These are phyloP conservation scores for Citrus mangshanensis DNA, from an alignment of 345 rosid species.

Conservation along the genomic window DNA sequence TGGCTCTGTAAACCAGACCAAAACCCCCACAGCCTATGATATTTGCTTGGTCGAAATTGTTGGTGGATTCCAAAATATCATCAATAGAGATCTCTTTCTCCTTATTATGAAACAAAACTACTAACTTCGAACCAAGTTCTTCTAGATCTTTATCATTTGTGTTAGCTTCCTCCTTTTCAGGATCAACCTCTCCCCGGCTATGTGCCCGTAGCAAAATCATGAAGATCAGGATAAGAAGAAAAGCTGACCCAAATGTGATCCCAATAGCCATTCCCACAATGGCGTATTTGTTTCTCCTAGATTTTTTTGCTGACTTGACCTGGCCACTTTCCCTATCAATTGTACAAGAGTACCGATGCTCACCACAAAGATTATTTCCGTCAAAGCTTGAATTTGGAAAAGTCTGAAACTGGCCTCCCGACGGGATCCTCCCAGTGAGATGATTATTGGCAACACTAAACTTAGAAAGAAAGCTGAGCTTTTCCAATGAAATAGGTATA, in stretches of 20 bases:
- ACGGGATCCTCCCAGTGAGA: slow-evolving; percentile 56
- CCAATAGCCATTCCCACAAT: slow-evolving; percentile 62
- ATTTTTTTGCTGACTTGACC: slow-evolving; percentile 9
- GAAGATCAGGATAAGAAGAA: slow-evolving; percentile 42
- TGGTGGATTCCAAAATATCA: slow-evolving; percentile 65
- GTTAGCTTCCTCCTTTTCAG: slow-evolving; percentile 50
- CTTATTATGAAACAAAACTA: slow-evolving; percentile 61
- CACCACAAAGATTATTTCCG: slow-evolving; percentile 75
- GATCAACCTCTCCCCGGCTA: slow-evolving; percentile 66
- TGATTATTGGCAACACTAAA: slow-evolving; percentile 60
- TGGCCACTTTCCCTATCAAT: not conserved
- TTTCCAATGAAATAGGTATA: slow-evolving; percentile 36
- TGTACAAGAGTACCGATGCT: slow-evolving; percentile 45
- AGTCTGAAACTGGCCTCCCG: slow-evolving; percentile 63
- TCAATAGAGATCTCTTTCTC: slow-evolving; percentile 56
- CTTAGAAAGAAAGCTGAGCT: slow-evolving; percentile 49
- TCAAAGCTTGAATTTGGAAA: slow-evolving; percentile 84
- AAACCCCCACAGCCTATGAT: slow-evolving; percentile 91
- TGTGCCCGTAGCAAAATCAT: slow-evolving; percentile 49
- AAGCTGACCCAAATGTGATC: slow-evolving; percentile 48
- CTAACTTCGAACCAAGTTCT: slow-evolving; percentile 48
- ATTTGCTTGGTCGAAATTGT: slow-evolving; percentile 71
- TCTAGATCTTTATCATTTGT: slow-evolving; percentile 38
- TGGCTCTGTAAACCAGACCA: slow-evolving; percentile 79
- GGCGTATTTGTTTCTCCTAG: slow-evolving; percentile 31